These are phyloP conservation scores for Eucalyptus paniculata DNA, from an alignment of 345 rosid species.

Conservation along the genomic window DNA sequence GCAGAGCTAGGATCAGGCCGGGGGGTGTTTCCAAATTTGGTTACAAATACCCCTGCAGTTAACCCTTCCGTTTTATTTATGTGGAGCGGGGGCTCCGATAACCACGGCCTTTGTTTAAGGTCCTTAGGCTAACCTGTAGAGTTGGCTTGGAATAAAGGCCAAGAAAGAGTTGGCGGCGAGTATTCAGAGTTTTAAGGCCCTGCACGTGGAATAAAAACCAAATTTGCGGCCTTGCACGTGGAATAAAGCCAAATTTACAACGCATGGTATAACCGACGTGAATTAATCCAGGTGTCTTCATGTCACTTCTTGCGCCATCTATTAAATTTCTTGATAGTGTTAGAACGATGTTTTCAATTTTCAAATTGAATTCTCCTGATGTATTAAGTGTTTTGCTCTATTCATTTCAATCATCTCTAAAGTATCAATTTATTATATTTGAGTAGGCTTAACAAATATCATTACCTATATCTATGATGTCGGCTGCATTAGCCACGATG, in stretches of 20 bases:
- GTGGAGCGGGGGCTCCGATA: too few relatives aligned
- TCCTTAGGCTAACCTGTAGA: neutral
- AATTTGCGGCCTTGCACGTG: neutral
- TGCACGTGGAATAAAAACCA: neutral
- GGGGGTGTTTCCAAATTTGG: too few relatives aligned
- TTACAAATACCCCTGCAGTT: too few relatives aligned
- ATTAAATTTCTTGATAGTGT: neutral
- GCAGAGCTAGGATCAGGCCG: too few relatives aligned
- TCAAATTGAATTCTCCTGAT: accelerated
- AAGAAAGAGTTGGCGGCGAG: too few relatives aligned
- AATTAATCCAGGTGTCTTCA: neutral
- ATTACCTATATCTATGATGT: neutral
- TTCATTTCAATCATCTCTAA: neutral
- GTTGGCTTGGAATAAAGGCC: too few relatives aligned
- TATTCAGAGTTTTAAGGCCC: neutral
- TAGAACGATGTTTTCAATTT: too few relatives aligned
- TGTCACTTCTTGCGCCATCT: neutral
- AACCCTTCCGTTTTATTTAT: too few relatives aligned
- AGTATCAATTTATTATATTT: too few relatives aligned
- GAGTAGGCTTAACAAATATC: neutral
- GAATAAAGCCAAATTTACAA: neutral
- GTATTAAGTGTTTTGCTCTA: too few relatives aligned
- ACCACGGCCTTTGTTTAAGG: too few relatives aligned
- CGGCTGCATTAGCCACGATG: neutral
- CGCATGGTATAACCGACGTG: neutral